A percentile compares a stretch with the other conserved stretches of the same genome.
Conservation (phyloP, 305 asterid species). For the Solanum hybrid region DNA sequence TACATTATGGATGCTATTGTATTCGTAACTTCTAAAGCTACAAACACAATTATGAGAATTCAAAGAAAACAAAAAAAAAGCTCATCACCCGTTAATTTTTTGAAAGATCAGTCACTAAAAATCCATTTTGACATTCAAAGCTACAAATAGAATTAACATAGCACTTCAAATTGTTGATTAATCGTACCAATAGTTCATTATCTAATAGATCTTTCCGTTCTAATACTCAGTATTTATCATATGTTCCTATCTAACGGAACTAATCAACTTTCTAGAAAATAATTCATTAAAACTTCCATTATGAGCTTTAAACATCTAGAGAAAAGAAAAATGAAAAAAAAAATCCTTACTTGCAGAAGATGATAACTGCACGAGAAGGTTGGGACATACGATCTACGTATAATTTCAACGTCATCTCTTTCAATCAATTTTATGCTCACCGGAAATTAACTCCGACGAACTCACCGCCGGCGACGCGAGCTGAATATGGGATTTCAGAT, state of each 20-base stretch:
- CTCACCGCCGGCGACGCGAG: neutral
- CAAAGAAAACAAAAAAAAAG: neutral
- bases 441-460: neutral
- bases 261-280: neutral
- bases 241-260: too few relatives aligned
- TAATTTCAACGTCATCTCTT: constrained; percentile 35
- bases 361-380: constrained; percentile 65
- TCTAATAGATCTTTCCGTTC: neutral
- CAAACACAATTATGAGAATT: neutral
- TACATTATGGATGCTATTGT: neutral
- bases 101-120: neutral
- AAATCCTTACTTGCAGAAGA: constrained; percentile 50
- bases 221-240: neutral
- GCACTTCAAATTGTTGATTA: neutral
- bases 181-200: neutral
- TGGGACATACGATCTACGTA: constrained; percentile 68
- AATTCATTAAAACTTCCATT: too few relatives aligned
- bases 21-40: neutral
- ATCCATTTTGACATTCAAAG: neutral
- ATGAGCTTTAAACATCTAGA: too few relatives aligned
- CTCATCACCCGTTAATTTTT: neutral
- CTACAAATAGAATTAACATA: neutral
- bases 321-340: neutral
- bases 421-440: too few relatives aligned
- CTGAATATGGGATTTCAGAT: neutral